Evolutionary conservation across 495 filamentous ascomycete species (phyloP).

Genomic region (Aspergillus biplanus): DNA sequence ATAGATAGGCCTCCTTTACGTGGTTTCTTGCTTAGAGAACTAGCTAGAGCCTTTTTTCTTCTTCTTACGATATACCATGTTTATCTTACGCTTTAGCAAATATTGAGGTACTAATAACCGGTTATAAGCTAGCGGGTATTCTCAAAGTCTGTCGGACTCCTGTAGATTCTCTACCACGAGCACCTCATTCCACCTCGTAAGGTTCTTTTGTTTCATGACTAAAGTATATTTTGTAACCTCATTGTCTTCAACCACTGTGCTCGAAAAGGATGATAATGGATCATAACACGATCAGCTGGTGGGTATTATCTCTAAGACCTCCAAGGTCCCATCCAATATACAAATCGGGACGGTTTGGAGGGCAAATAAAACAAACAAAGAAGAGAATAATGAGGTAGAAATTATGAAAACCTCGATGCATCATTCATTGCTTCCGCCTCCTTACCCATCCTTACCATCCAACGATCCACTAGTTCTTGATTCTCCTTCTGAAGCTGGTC

Average conservation of each 20-base stretch:
- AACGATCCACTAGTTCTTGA: constrained; percentile 82
- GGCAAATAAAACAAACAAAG: neutral
- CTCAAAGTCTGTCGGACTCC: neutral
- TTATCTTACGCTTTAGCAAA: constrained; percentile 15
- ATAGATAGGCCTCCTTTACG: neutral
- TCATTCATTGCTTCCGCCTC: constrained; percentile 91
- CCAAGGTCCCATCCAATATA: no score
- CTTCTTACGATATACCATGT: constrained; percentile 29
- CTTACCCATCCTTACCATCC: constrained; percentile 83
- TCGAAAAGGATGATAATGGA: no score
- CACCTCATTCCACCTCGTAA: no score
- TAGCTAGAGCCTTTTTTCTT: constrained; percentile 1
- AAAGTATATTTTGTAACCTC: no score
- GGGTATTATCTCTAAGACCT: no score
- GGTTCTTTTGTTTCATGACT: no score
- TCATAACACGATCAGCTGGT: no score
- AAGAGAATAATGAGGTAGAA: neutral
- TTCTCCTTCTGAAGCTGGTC: constrained; percentile 79
- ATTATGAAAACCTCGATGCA: constrained; percentile 48
- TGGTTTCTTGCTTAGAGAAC: neutral
- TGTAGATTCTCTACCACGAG: neutral
- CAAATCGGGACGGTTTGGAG: neutral
- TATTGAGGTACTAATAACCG: neutral
- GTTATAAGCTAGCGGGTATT: neutral
- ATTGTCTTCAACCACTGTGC: no score